Base-by-base conservation (phyloP, 75 land plant genomes). In the Sequoiadendron giganteum region DNA sequence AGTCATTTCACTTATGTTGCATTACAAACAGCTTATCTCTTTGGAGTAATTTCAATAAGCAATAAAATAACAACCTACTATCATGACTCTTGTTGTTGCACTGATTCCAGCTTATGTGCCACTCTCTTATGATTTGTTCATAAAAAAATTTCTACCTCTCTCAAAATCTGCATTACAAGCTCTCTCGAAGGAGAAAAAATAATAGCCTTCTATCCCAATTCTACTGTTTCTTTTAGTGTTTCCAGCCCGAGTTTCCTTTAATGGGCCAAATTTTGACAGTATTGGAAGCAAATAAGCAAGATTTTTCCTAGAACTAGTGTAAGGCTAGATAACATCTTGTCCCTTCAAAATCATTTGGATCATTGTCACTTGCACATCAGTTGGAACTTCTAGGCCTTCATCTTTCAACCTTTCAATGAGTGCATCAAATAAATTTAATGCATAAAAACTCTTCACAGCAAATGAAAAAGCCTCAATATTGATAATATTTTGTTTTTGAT, bases 241-340 rank as follows among this genome's bases (percentile, higher is more conserved):
- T 30, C 88, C 85, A 84, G 87, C 73, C 43, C 58, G 85, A 8
- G 58, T 79, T 32, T 77, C 86, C 61, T 88, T 92, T 2, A 96
- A 58, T 10, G 99, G 98, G 5, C 98, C 95, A 5, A 98, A 84
- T 87, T 88, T 86, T 42, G 95, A 89, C 36, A 97, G 98, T 79
- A 98, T 93, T 2, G 98, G 98, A 54, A 98, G 98, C 40, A 98
- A 90, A 87, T 98, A 98, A 21, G 99, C 99, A 34, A 98, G 93
- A 47, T 98, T 98, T 85, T 98, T 98, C 30, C 99, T 98, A 0
- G 99, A 98, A 1, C 99, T 98, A 36, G 99, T 98, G 86, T 95
- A 98, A 11, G 99, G 96, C 88, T 98, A 98, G 38, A 98, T 94
- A n/a, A 95, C 99, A 93, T 98, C 98, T 81, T 95, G 95, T 19